These are phyloP conservation scores for Xylaria sp. DNA, from an alignment of 2,329 filamentous ascomycete species.

Conservation along the genomic window DNA sequence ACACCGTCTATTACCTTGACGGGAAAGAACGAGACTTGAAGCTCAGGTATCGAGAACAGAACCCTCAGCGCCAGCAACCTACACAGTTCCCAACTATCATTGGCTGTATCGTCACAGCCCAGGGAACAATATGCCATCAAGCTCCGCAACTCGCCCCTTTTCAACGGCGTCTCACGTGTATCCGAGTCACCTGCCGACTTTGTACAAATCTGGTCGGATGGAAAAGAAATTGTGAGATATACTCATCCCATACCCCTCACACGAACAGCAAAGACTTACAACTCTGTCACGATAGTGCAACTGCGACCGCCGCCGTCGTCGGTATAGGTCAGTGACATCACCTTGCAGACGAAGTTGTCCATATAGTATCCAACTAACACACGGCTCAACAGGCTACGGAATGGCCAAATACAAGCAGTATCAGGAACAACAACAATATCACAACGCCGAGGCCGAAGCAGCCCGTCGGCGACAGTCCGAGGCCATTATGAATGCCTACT, in stretches of 20 bases:
- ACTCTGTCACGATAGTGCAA: constrained; percentile 42
- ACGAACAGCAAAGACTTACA: constrained; percentile 36
- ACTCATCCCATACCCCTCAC: neutral
- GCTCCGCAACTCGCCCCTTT: constrained; percentile 41
- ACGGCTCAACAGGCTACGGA: constrained; percentile 44
- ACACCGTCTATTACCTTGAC: neutral
- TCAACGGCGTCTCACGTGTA: constrained; percentile 47
- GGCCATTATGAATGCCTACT: constrained; percentile 61
- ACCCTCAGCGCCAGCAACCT: neutral
- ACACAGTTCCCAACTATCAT: neutral
- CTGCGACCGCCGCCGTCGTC: constrained; percentile 48
- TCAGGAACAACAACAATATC: constrained; percentile 41
- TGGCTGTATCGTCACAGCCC: neutral
- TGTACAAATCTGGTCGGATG: constrained; percentile 46
- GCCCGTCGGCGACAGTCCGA: constrained; percentile 52
- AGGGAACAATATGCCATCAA: constrained; percentile 32
- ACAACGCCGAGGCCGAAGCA: constrained; percentile 46
- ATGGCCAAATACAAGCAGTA: constrained; percentile 47
- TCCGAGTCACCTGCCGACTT: constrained; percentile 46
- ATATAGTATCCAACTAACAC: constrained; percentile 8
- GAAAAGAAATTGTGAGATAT: constrained; percentile 44
- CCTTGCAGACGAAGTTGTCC: constrained; percentile 10
- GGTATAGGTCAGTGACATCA: constrained; percentile 48
- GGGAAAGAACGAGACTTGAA: neutral
- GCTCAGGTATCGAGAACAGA: neutral